A percentile compares a stretch with the other conserved stretches of the same genome.
phyloP scores from a whole-genome alignment of 2,329 filamentous ascomycete genomes.

The Cordyceps cateniannulata region DNA sequence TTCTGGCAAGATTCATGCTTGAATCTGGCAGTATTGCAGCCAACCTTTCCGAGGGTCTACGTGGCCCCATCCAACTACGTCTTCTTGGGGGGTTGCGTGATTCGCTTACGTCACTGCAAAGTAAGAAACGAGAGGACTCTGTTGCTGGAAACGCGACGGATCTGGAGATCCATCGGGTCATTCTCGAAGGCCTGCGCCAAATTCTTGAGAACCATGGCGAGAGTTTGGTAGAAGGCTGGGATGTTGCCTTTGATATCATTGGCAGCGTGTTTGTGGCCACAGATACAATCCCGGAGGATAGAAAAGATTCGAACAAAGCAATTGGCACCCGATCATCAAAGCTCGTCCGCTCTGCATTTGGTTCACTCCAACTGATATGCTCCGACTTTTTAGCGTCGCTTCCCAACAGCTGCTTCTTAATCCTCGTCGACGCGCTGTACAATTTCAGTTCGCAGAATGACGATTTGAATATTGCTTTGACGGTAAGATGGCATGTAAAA shows the following conservation, averaged over 20 bases:
- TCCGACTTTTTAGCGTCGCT: slow-evolving; percentile 82
- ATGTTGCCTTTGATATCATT: slow-evolving; percentile 77
- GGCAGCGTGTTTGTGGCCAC: slow-evolving; percentile 65
- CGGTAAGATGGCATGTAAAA: slow-evolving; percentile 44
- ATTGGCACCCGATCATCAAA: slow-evolving; percentile 58
- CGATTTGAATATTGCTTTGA: slow-evolving; percentile 91
- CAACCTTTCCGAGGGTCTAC: slow-evolving; percentile 40
- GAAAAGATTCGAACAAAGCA: slow-evolving; percentile 19
- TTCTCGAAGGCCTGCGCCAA: slow-evolving; percentile 72
- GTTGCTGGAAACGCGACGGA: slow-evolving; percentile 58
- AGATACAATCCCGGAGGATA: slow-evolving; percentile 26
- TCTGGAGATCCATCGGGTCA: slow-evolving; percentile 71
- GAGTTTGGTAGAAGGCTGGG: slow-evolving; percentile 75
- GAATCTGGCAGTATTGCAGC: slow-evolving; percentile 53
- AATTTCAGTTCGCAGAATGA: slow-evolving; percentile 85
- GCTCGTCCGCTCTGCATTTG: slow-evolving; percentile 80
- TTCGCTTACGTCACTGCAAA: slow-evolving; percentile 50
- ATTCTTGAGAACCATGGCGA: slow-evolving; percentile 88
- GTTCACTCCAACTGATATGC: slow-evolving; percentile 83
- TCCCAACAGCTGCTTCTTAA: slow-evolving; percentile 64
- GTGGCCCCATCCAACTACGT: slow-evolving; percentile 62
- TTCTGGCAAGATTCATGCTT: slow-evolving; percentile 51
- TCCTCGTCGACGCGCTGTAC: slow-evolving; percentile 80
- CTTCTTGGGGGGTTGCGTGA: slow-evolving; percentile 60
- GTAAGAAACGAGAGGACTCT: slow-evolving; percentile 43